phyloP scores from a whole-genome alignment of 2,329 filamentous ascomycete species.

The Botrytis paeoniae region DNA sequence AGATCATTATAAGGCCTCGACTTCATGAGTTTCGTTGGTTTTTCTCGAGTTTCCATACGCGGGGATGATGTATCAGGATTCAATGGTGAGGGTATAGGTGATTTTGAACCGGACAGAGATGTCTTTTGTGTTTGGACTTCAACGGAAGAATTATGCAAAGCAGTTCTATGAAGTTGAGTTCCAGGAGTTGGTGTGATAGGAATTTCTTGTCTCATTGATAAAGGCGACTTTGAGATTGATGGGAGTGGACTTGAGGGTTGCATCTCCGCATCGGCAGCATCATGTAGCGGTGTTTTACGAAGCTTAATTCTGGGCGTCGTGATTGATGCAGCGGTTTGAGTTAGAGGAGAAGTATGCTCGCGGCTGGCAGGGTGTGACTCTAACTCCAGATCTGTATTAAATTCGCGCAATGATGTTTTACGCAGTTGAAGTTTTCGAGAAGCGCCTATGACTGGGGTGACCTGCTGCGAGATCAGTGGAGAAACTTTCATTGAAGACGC shows the following conservation, averaged over 20 bases:
- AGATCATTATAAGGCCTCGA: not conserved
- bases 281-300: not conserved
- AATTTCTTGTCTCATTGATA: not conserved
- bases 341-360: not conserved
- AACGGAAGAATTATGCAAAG: not conserved
- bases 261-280: not conserved
- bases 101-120: not conserved
- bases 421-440: not conserved
- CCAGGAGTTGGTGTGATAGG: not conserved
- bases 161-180: not conserved
- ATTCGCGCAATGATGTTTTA: not conserved
- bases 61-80: not conserved
- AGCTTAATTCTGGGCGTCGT: not conserved
- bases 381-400: not conserved
- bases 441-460: not conserved
- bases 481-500: not conserved
- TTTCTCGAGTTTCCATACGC: not conserved
- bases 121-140: not conserved
- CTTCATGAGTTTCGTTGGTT: not conserved
- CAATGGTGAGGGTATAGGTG: not conserved
- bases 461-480: not conserved
- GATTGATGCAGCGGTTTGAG: not conserved
- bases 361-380: too few species aligned
- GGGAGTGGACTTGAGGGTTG: not conserved
- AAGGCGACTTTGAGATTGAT: not conserved